Evolutionary conservation across 495 filamentous ascomycete species (phyloP), one percentile per base, ranked within the genome.

Genomic region (Paragyromitra xinjiangensis): DNA sequence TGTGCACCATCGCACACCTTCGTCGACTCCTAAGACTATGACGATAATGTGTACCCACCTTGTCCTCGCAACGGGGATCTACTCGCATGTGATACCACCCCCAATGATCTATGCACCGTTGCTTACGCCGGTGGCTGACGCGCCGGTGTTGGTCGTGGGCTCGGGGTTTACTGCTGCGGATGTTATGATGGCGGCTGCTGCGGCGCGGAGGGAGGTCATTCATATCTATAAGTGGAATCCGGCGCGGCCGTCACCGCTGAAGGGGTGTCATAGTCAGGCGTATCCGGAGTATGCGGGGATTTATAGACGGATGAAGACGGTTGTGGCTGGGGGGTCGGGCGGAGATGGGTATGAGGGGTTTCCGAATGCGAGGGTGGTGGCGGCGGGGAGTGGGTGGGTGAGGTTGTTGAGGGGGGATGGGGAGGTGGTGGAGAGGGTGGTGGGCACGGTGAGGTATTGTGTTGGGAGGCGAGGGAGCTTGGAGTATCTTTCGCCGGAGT

Each of bases 261-360:
- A 87, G 7, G 86, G 86, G 26, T 92, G 90, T 56, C 90, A 92
- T 82, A 86, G 88, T 50, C 85, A 88, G 19, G 90, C 89, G 45
- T 92, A 92, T 77, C 90, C 90, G 0, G 90, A 92, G 69, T 91
- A 92, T 79, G 89, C 90, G 0, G 84, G 86, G 53, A 84, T 92
- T 9, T 91, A 92, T 76, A 85, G 88, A 19, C 83, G 87, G 26
- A 92, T 92, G 90, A 91, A 89, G 81, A 82, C 85, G 6, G 86
- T 88, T 2, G 86, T 85, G 85, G 37, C 67, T 6, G 40, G 34
- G 1, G 58, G 56, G 3, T 37, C 61, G 22, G 62, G 34, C 50
- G 50, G 34, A 39, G 61, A 0, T 40, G 37, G 39, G 16, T 92
- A 92, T 64, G 88, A 91, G 77, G 90, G 90, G 3, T 81, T 88